phyloP scores from a whole-genome alignment of 2,329 filamentous ascomycete genomes.

The Penicillium sp. region DNA sequence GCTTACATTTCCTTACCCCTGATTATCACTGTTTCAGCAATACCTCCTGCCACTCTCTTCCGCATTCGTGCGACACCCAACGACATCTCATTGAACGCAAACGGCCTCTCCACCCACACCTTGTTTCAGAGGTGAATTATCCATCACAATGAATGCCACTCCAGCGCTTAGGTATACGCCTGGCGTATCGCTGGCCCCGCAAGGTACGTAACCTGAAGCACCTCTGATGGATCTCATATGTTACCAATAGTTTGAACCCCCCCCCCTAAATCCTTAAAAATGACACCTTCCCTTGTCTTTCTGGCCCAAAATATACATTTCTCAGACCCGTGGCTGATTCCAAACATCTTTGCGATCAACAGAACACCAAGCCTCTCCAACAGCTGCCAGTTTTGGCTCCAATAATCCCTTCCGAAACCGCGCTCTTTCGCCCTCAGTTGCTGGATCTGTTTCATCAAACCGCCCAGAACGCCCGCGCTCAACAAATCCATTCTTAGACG shows the following conservation, averaged over 20 bases:
- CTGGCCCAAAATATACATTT: neutral
- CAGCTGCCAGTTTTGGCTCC: conserved; percentile 40
- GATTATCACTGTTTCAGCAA: conserved; percentile 7
- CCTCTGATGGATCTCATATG: conserved; percentile 8
- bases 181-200: conserved; percentile 32
- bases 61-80: conserved; percentile 22
- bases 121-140: conserved; percentile 20
- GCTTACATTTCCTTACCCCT: neutral
- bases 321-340: conserved; percentile 7
- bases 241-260: neutral
- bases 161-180: conserved; percentile 34
- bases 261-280: conserved; percentile 10
- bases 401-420: conserved; percentile 54
- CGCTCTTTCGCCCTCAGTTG: conserved; percentile 39
- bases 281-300: neutral
- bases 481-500: conserved; percentile 63
- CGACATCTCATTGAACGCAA: conserved; percentile 9
- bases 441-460: conserved; percentile 26
- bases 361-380: conserved; percentile 36
- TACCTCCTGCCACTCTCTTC: conserved; percentile 2
- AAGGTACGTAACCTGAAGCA: conserved; percentile 32
- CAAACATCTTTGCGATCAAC: neutral
- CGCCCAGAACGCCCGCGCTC: conserved; percentile 52
- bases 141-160: conserved; percentile 34
- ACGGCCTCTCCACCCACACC: conserved; percentile 18